Conservation (phyloP, 2,329 filamentous ascomycete species). For the Mollisiaceae sp. region DNA sequence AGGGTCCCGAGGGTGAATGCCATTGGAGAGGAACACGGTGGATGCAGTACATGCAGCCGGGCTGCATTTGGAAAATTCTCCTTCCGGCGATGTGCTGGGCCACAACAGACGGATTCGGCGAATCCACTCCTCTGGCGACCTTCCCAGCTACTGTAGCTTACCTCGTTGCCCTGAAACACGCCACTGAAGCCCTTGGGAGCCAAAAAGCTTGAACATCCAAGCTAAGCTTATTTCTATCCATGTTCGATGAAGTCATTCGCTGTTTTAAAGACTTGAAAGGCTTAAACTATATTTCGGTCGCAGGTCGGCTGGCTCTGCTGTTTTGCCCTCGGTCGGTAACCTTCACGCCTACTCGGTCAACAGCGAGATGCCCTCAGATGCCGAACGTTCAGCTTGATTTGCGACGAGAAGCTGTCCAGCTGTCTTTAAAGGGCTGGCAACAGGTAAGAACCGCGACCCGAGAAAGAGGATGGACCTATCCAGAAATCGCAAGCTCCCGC, state of each 20-base stretch:
- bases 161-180: slow-evolving; percentile 6
- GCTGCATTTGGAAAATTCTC: too few species aligned
- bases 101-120: too few species aligned
- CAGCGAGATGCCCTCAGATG: not conserved
- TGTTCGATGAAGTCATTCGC: not conserved
- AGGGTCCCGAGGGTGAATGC: too few species aligned
- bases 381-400: not conserved
- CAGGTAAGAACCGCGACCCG: not conserved
- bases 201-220: slow-evolving; percentile 1
- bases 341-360: not conserved
- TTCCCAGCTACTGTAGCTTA: not conserved
- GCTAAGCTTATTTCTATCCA: not conserved
- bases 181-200: not conserved
- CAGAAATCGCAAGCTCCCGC: not conserved
- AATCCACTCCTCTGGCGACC: too few species aligned
- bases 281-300: not conserved
- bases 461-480: not conserved
- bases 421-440: too few species aligned
- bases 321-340: not conserved
- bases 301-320: not conserved
- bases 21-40: too few species aligned
- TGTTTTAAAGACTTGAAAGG: not conserved
- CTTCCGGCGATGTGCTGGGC: too few species aligned
- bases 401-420: not conserved
- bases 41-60: too few species aligned